Conservation (phyloP, 73 alveolate genomes). For the Diophrys appendiculata region DNA sequence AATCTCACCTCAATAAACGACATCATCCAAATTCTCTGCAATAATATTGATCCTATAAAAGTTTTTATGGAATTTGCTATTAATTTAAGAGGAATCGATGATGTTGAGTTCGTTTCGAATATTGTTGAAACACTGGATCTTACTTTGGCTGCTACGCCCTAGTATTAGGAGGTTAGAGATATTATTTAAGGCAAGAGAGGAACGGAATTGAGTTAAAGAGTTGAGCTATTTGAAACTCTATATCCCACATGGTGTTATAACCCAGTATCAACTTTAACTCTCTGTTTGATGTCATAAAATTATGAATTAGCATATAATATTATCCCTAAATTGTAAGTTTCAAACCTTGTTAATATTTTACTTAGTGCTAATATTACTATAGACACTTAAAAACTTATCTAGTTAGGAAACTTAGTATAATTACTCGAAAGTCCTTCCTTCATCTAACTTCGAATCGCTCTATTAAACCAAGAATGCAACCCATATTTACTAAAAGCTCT, state of each 20-base stretch:
- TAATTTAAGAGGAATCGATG: constrained; percentile 1
- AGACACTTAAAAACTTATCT: constrained; percentile 61
- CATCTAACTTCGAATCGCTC: no score
- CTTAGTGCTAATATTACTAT: constrained; percentile 12
- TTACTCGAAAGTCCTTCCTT: no score
- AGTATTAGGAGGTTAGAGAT: constrained; percentile 41
- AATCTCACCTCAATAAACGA: constrained; percentile 41
- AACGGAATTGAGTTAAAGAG: constrained; percentile 22
- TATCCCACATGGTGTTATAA: constrained; percentile 75
- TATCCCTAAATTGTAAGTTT: constrained; percentile 59
- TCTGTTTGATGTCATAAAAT: constrained; percentile 75
- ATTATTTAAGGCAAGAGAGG: constrained; percentile 23
- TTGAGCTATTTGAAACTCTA: constrained; percentile 60
- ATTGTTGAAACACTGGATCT: constrained; percentile 59
- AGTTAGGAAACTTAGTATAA: constrained; percentile 69
- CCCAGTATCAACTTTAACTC: constrained; percentile 73
- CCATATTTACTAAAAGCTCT: constrained; percentile 71
- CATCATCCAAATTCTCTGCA: constrained; percentile 41
- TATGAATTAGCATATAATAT: constrained; percentile 75
- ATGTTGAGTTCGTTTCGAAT: constrained; percentile 37
- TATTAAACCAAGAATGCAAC: constrained; percentile 65
- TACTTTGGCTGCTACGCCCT: constrained; percentile 56
- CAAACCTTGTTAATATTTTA: no score
- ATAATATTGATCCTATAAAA: constrained; percentile 46
- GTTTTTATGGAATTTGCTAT: constrained; percentile 64